These are phyloP conservation scores for Candida dajiaensis DNA, from an alignment of 805 yeast genomes.

Conservation along the genomic window DNA sequence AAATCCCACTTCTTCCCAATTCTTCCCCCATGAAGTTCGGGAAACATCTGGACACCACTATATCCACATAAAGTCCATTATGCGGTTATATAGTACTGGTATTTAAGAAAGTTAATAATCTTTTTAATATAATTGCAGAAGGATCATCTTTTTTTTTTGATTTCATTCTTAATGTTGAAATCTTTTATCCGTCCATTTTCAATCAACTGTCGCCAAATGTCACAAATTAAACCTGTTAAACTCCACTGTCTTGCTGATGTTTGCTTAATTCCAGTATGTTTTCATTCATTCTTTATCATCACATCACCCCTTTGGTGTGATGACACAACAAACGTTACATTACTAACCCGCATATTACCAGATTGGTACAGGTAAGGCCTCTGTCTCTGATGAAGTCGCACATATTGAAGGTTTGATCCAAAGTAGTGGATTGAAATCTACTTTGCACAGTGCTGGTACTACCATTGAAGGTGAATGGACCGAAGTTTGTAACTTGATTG, in stretches of 20 bases:
- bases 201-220: not conserved
- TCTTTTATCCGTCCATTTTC: not conserved
- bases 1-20: no score
- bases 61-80: no score
- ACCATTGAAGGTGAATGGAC: slow-evolving; percentile 92
- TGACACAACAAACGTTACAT: no score
- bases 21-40: no score
- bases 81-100: not conserved
- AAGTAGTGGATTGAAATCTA: slow-evolving; percentile 54
- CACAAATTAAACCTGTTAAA: slow-evolving; percentile 25
- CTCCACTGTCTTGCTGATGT: slow-evolving; percentile 78
- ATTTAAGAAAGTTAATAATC: no score
- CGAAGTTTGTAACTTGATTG: slow-evolving; percentile 75
- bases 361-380: slow-evolving; percentile 75
- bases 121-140: no score
- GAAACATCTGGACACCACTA: not conserved
- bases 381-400: slow-evolving; percentile 78
- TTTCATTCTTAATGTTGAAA: not conserved
- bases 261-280: slow-evolving; percentile 72
- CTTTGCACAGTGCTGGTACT: slow-evolving; percentile 88
- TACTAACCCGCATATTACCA: slow-evolving; percentile 15
- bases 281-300: no score
- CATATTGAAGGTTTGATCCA: slow-evolving; percentile 60
- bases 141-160: no score
- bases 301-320: no score